Evolutionary conservation across 2,329 filamentous ascomycete species (phyloP).

Genomic region (Cladosporium sphaerospermum): DNA sequence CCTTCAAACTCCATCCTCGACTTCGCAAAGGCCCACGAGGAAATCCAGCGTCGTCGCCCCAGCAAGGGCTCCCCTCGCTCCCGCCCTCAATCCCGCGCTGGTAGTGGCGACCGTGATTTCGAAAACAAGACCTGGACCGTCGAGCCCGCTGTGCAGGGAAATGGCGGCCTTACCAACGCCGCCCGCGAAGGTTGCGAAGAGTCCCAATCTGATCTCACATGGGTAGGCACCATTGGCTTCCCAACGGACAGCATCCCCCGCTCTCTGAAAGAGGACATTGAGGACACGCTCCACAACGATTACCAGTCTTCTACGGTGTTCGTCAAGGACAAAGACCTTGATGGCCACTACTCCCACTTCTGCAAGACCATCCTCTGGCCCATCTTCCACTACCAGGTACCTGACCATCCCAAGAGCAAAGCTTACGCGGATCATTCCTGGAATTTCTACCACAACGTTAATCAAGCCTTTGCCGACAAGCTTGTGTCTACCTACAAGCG

Average conservation of each 20-base stretch:
- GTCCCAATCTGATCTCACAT: slow-evolving; percentile 70
- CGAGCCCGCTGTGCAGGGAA: slow-evolving; percentile 80
- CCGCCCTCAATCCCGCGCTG: slow-evolving; percentile 24
- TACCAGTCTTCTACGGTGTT: slow-evolving; percentile 79
- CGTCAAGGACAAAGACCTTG: slow-evolving; percentile 83
- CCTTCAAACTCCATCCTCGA: slow-evolving; percentile 72
- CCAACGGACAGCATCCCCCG: slow-evolving; percentile 78
- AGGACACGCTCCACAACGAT: slow-evolving; percentile 72
- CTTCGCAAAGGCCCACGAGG: slow-evolving; percentile 48
- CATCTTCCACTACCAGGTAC: slow-evolving; percentile 96
- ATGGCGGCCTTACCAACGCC: slow-evolving; percentile 85
- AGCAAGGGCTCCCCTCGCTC: slow-evolving; percentile 14
- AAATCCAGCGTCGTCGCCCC: slow-evolving; percentile 20
- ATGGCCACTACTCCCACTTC: slow-evolving; percentile 91
- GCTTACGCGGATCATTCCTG: slow-evolving; percentile 96
- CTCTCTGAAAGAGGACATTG: slow-evolving; percentile 74
- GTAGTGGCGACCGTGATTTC: slow-evolving; percentile 45
- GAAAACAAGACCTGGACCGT: slow-evolving; percentile 77
- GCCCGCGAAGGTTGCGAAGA: slow-evolving; percentile 69
- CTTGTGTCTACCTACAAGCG: slow-evolving; percentile 90
- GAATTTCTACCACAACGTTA: slow-evolving; percentile 88
- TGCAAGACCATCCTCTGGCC: slow-evolving; percentile 98
- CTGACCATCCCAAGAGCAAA: slow-evolving; percentile 96
- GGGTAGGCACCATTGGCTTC: slow-evolving; percentile 90
- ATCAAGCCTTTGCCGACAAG: slow-evolving; percentile 86